Percentiles rank a stretch among this genome's conserved stretches.
phyloP scores from a whole-genome alignment of 2,329 filamentous ascomycete genomes.

The Westerdykella sp. region DNA sequence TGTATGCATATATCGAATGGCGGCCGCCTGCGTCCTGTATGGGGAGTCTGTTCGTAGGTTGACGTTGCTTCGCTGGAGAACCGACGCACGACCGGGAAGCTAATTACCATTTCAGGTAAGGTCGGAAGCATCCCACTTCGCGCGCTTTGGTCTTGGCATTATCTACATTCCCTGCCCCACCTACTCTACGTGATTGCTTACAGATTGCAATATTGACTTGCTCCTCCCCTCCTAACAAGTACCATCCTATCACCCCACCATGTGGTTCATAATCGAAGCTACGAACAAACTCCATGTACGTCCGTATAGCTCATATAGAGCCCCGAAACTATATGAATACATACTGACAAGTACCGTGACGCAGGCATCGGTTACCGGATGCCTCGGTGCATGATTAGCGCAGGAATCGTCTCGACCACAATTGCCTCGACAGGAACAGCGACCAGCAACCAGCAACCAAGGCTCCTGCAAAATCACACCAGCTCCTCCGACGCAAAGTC shows the following conservation, averaged over 20 bases:
- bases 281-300: not conserved
- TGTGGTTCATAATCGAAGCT: slow-evolving; percentile 2
- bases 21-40: slow-evolving; percentile 5
- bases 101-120: not conserved
- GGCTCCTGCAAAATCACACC: not conserved
- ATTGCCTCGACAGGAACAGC: not conserved
- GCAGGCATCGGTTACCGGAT: not conserved
- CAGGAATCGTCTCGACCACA: not conserved
- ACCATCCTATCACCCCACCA: slow-evolving; percentile 15
- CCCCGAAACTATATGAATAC: no score
- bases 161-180: slow-evolving; percentile 5
- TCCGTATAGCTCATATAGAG: no score
- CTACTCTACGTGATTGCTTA: slow-evolving; percentile 13
- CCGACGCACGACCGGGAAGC: not conserved
- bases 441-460: not conserved
- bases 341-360: not conserved
- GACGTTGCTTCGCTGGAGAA: not conserved
- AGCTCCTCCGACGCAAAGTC: not conserved
- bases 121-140: slow-evolving; percentile 4
- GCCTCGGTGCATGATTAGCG: not conserved
- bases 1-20: slow-evolving; percentile 9
- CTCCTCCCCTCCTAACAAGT: slow-evolving; percentile 1
- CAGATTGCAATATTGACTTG: slow-evolving; percentile 8
- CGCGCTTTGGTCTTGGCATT: not conserved
- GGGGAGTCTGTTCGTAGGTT: not conserved